These are phyloP conservation scores for Coffea eugenioides DNA, from an alignment of 257 asterid species.

Conservation along the genomic window DNA sequence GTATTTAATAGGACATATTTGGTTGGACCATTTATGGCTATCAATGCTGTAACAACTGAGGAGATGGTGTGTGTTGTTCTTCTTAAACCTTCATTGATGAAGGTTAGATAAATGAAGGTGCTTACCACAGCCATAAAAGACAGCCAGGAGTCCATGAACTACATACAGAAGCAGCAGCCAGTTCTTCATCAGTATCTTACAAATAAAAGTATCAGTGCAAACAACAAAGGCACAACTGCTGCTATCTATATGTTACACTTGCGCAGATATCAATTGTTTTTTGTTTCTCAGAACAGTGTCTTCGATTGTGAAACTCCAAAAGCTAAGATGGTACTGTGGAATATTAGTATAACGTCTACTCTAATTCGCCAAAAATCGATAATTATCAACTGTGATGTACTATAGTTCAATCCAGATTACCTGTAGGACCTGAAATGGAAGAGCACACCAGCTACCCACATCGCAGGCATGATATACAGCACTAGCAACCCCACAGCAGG, in stretches of 20 bases:
- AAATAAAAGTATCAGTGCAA: neutral
- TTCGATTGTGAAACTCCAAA: too few relatives aligned
- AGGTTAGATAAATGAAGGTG: constrained; percentile 66
- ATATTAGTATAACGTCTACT: too few relatives aligned
- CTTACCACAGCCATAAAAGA: constrained; percentile 90
- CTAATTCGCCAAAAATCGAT: neutral
- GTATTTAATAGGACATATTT: constrained; percentile 35
- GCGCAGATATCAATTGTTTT: too few relatives aligned
- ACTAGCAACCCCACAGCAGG: constrained; percentile 78
- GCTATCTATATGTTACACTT: neutral
- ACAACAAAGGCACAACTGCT: neutral
- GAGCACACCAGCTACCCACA: constrained; percentile 77
- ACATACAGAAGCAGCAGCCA: neutral
- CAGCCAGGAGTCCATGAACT: constrained; percentile 96
- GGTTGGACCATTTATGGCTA: constrained; percentile 84
- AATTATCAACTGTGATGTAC: neutral
- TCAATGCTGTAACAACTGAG: constrained; percentile 73
- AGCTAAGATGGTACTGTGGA: too few relatives aligned
- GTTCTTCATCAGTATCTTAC: neutral
- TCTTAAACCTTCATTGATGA: constrained; percentile 60
- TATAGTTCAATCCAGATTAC: constrained; percentile 27
- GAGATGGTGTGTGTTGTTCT: constrained; percentile 74
- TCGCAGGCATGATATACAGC: constrained; percentile 88
- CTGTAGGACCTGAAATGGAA: constrained; percentile 66
- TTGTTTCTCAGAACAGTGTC: too few relatives aligned